These are phyloP conservation scores for Croton laevigatus DNA, from an alignment of 441 rosid genomes.

Conservation along the genomic window DNA sequence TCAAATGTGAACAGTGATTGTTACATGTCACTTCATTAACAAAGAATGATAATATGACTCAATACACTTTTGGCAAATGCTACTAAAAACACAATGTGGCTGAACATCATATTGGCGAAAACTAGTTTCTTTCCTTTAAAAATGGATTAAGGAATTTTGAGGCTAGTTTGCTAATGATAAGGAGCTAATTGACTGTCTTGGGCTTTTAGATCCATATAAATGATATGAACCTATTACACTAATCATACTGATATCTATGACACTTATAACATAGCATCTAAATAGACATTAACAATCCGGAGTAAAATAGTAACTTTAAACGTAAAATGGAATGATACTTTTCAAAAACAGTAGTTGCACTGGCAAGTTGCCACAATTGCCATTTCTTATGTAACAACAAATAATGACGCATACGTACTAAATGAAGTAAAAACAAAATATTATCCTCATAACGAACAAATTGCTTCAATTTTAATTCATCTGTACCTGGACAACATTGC, in stretches of 20 bases:
- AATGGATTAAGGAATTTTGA: background rate
- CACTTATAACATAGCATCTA: background rate
- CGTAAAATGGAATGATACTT: background rate
- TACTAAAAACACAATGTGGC: background rate
- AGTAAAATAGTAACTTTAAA: background rate
- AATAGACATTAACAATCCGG: background rate
- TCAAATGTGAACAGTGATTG: background rate
- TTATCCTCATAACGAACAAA: background rate
- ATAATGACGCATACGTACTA: background rate
- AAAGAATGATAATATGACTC: background rate
- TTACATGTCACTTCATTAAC: background rate
- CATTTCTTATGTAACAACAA: background rate
- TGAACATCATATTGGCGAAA: background rate
- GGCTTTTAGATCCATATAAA: background rate
- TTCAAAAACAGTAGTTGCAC: background rate
- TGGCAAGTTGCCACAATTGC: too few species aligned
- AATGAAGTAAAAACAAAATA: background rate
- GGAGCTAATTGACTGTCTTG: background rate
- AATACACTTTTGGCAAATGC: background rate
- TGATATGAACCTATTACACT: background rate
- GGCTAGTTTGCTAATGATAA: background rate
- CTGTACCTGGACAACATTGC: constrained; percentile 70
- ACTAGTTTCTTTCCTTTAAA: background rate
- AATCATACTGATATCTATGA: background rate
- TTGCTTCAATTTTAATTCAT: background rate